Evolutionary conservation across 352 stramenopile genomes (phyloP), one percentile per base, ranked within the genome.

Genomic region (Globisporangium yorkense): DNA sequence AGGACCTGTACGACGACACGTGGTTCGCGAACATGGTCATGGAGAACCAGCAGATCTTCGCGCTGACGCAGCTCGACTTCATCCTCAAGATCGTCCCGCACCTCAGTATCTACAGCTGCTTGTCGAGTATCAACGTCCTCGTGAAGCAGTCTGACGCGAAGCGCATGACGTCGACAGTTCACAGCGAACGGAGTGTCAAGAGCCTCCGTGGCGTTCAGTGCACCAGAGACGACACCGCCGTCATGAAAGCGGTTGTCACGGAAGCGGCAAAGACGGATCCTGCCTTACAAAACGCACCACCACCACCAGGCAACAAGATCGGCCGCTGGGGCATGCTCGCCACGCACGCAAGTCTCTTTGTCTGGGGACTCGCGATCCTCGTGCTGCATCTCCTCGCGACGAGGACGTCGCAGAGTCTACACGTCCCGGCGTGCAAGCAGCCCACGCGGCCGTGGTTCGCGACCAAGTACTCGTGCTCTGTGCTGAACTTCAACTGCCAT

Each of bases 401-500:
- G 15, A 13, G 13, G 6, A 46, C 62, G 5, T 57, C 63, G 12
- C 54, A 67, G 20, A 56, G 56, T 2, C 15, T 70, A 0, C 37
- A 55, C 18, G 57, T 44, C 3, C 37, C 48, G 20, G 16, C 63
- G 51, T 71, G 65, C 56, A 54, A 62, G n/a, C 56, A 71, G 33
- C 51, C 55, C 21, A 51, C 62, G 13, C 61, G 48, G 20, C 64
- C 63, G 21, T 74, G 67, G 67, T 62, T 71, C 24, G 64, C 64
- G 1, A 53, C 48, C 24, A 74, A 74, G 10, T 66, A 65, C 7
- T 56, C 63, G 29, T 80, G 71, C 45, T 64, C 66, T 0, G 66
- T 77, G 9, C 37, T 80, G 7, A 58, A 70, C 18, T 74, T 66
- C 53, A 77, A 76, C 59, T 77, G 71, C 59, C 63, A 77, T 41